A percentile compares a stretch with the other conserved stretches of the same genome.
Conservation (phyloP, 257 asterid species). For the Petunia secreta region DNA sequence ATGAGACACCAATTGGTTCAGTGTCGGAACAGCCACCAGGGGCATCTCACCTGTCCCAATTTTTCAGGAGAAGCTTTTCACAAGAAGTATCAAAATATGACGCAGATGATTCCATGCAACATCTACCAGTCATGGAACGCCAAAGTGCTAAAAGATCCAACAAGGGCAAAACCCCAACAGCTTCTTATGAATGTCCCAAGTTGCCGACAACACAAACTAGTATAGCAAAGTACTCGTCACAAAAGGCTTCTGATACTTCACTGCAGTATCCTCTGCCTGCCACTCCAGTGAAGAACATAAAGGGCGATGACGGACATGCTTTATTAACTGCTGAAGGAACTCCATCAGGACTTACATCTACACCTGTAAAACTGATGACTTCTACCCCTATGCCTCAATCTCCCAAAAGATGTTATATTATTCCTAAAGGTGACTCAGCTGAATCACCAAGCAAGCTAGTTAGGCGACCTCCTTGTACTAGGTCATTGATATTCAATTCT, state of each 20-base stretch:
- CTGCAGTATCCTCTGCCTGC: slow-evolving; percentile 32
- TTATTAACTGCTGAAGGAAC: slow-evolving; percentile 41
- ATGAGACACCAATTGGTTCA: neutral
- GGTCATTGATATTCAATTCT: slow-evolving; percentile 75
- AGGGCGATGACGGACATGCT: slow-evolving; percentile 11
- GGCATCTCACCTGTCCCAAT: slow-evolving; percentile 59
- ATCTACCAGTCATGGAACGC: slow-evolving; percentile 27
- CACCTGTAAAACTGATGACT: slow-evolving; percentile 66
- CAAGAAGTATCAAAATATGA: slow-evolving; percentile 23
- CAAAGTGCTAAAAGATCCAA: neutral
- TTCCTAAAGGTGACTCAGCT: slow-evolving; percentile 57
- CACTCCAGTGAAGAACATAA: slow-evolving; percentile 55
- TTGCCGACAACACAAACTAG: slow-evolving; percentile 10
- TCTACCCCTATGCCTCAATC: slow-evolving; percentile 66
- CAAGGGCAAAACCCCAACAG: slow-evolving; percentile 6
- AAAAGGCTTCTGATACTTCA: neutral
- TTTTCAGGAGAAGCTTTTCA: slow-evolving; percentile 58
- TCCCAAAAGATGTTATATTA: slow-evolving; percentile 70
- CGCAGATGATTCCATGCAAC: slow-evolving; percentile 29
- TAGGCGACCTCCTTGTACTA: slow-evolving; percentile 66
- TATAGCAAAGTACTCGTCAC: neutral
- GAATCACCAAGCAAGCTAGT: slow-evolving; percentile 54
- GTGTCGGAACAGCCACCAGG: slow-evolving; percentile 18
- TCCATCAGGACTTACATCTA: slow-evolving; percentile 48
- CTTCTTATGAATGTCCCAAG: slow-evolving; percentile 25